Evolutionary conservation across 306 rosid genomes (phyloP).

Genomic region (Lathyrus oleraceus): DNA sequence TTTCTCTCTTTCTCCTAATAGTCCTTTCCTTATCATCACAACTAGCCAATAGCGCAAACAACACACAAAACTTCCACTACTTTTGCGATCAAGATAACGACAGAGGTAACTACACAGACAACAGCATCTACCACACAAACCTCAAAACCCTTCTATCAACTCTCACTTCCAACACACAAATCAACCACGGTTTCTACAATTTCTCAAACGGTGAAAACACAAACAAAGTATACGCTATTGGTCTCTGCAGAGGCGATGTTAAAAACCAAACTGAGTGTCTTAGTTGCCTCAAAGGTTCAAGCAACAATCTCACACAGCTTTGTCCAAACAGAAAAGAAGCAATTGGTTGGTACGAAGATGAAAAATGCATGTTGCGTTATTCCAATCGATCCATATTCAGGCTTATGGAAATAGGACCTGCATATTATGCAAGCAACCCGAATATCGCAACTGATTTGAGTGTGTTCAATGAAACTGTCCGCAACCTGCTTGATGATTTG

Average conservation of each 20-base stretch:
- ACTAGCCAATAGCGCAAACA: neutral
- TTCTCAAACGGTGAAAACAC: neutral
- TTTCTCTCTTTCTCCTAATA: neutral
- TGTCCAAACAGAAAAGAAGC: constrained; percentile 18
- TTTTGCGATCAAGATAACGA: neutral
- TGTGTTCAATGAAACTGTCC: neutral
- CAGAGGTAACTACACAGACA: neutral
- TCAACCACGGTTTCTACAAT: constrained; percentile 6
- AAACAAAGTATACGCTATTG: neutral
- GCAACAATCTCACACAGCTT: neutral
- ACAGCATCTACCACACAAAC: neutral
- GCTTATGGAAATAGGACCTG: neutral
- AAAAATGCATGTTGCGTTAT: constrained; percentile 1
- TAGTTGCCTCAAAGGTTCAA: neutral
- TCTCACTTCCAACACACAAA: constrained; percentile 3
- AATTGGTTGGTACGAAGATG: neutral
- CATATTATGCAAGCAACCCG: neutral
- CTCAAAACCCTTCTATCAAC: neutral
- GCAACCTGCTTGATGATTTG: neutral
- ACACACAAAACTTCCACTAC: neutral
- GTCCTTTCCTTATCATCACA: neutral
- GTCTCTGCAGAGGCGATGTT: constrained; percentile 17
- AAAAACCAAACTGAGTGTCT: neutral
- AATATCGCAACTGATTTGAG: neutral
- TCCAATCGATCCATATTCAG: neutral